Conservation (phyloP, 192 early-diverging fungal genomes). For the Coemansia sp. region DNA sequence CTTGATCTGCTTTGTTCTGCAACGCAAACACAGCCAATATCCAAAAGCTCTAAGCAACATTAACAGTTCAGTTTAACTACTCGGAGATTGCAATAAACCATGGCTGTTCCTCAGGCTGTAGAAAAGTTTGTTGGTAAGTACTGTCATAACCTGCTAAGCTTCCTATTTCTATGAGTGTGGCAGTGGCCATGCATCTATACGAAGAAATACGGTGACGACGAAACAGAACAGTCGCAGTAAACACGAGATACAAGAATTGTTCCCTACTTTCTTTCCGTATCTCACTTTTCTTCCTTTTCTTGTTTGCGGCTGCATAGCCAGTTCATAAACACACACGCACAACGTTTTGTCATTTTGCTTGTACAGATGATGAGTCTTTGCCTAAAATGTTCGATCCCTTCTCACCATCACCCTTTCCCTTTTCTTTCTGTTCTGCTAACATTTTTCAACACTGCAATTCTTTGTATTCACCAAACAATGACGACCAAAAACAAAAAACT, state of each 20-base stretch:
- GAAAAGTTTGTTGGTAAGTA: slow-evolving; percentile 55
- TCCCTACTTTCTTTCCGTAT: too few species aligned
- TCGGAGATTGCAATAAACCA: slow-evolving; percentile 7
- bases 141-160: background rate
- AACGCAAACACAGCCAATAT: too few species aligned
- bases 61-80: background rate
- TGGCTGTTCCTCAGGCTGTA: slow-evolving; percentile 38
- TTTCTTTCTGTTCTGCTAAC: background rate
- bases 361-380: too few species aligned
- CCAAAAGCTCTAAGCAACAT: background rate
- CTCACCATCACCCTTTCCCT: background rate
- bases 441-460: background rate
- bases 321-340: too few species aligned
- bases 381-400: background rate
- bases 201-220: background rate
- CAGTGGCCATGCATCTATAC: slow-evolving; percentile 3
- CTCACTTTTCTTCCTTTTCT: too few species aligned
- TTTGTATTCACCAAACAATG: background rate
- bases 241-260: too few species aligned
- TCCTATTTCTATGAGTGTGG: slow-evolving; percentile 9
- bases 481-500: slow-evolving; percentile 12
- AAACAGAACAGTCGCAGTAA: background rate
- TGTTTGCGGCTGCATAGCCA: too few species aligned
- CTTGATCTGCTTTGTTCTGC: too few species aligned
- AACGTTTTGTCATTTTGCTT: too few species aligned